Conservation (phyloP, 805 yeast species). For the Saccharomyces mikatae region DNA sequence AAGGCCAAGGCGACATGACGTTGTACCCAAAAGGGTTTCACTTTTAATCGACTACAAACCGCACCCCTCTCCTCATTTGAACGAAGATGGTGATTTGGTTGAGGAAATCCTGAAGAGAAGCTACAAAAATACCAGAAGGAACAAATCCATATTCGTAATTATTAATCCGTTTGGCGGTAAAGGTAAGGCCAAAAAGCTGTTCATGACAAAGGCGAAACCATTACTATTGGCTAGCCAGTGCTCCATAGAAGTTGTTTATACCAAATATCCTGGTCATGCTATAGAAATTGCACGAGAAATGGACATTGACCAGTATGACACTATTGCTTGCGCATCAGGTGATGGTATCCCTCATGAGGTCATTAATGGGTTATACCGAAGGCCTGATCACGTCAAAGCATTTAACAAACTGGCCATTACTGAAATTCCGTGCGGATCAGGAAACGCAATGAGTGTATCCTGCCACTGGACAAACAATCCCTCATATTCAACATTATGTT, state of each 20-base stretch:
- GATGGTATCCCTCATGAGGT: conserved; percentile 97
- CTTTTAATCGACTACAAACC: conserved; percentile 21
- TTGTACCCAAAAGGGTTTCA: conserved; percentile 31
- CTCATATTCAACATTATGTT: conserved; percentile 56
- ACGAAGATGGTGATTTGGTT: conserved; percentile 19
- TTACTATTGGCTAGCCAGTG: conserved; percentile 64
- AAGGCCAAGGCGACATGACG: conserved; percentile 29
- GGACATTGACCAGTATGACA: conserved; percentile 54
- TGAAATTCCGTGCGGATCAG: conserved; percentile 93
- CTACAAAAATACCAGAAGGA: conserved; percentile 34
- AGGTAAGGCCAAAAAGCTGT: conserved; percentile 62
- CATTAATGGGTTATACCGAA: conserved; percentile 69
- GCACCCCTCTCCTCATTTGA: conserved; percentile 3
- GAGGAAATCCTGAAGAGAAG: conserved; percentile 32
- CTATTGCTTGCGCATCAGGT: conserved; percentile 86
- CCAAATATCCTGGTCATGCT: conserved; percentile 70
- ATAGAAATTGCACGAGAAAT: conserved; percentile 53
- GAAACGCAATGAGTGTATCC: conserved; percentile 83
- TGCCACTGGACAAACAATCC: conserved; percentile 70
- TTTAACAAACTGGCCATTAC: conserved; percentile 61
- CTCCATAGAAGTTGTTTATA: conserved; percentile 46
- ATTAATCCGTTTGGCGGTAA: conserved; percentile 91
- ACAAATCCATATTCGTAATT: conserved; percentile 50
- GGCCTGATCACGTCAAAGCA: conserved; percentile 57
- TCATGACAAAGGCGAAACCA: conserved; percentile 52